phyloP scores from a whole-genome alignment of 805 yeast species.

The Jamesozyma jinghongensis region DNA sequence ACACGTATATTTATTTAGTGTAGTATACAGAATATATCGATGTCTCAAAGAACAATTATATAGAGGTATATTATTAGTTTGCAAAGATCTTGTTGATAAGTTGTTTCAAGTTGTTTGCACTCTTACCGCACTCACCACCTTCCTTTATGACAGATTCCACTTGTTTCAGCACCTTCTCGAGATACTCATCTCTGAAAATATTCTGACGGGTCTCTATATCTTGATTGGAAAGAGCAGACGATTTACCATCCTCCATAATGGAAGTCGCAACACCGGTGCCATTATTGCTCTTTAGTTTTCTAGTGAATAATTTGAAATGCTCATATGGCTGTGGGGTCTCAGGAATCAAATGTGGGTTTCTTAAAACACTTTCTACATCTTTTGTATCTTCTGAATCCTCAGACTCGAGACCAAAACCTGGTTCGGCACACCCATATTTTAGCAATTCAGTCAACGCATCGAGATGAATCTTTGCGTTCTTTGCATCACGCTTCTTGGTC shows the following conservation, averaged over 20 bases:
- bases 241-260: neutral
- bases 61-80: neutral
- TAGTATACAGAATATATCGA: no score
- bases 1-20: no score
- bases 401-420: neutral
- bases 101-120: conserved; percentile 29
- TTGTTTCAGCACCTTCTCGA: conserved; percentile 41
- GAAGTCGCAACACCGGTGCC: conserved; percentile 12
- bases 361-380: conserved; percentile 1
- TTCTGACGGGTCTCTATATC: conserved; percentile 19
- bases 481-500: conserved; percentile 17
- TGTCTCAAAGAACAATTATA: no score
- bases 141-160: conserved; percentile 47
- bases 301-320: conserved; percentile 49
- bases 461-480: conserved; percentile 26
- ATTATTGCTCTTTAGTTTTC: conserved; percentile 26
- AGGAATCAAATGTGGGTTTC: conserved; percentile 43
- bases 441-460: conserved; percentile 37
- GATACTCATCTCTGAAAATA: conserved; percentile 45
- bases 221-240: conserved; percentile 13
- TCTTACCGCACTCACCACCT: conserved; percentile 64
- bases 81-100: conserved; percentile 7
- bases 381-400: neutral
- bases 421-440: conserved; percentile 31
- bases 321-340: conserved; percentile 53